These are phyloP conservation scores for Penicillium pulvis DNA, from an alignment of 495 filamentous ascomycete genomes.

Conservation along the genomic window DNA sequence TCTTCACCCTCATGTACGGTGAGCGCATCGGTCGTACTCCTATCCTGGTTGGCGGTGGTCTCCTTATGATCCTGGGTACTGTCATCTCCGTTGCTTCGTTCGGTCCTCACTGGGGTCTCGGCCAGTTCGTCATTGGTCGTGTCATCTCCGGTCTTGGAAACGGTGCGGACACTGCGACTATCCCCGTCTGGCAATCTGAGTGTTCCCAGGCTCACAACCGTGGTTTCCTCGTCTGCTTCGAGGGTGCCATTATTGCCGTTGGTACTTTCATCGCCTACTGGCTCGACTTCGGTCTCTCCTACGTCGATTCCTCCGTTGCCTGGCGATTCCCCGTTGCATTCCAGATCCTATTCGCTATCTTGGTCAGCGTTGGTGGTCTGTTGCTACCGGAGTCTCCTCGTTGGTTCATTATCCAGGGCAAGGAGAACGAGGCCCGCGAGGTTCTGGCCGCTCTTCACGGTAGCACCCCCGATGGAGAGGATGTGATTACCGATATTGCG, in stretches of 20 bases:
- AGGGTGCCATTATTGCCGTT: constrained; percentile 77
- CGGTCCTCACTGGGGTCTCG: constrained; percentile 43
- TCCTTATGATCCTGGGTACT: constrained; percentile 74
- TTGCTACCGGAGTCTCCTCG: constrained; percentile 76
- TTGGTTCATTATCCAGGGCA: constrained; percentile 68
- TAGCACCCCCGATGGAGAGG: constrained; percentile 29
- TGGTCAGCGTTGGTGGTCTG: constrained; percentile 57
- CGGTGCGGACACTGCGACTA: constrained; percentile 73
- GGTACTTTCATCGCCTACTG: constrained; percentile 79
- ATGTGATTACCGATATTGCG: constrained; percentile 46
- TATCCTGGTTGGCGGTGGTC: constrained; percentile 60
- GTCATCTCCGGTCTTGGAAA: constrained; percentile 74
- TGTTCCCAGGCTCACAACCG: constrained; percentile 72
- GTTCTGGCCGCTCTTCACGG: constrained; percentile 62
- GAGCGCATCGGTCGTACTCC: constrained; percentile 69
- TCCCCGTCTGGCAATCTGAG: constrained; percentile 78
- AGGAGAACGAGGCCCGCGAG: constrained; percentile 59
- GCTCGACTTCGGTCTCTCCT: constrained; percentile 78
- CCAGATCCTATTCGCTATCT: constrained; percentile 71
- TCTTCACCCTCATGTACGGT: constrained; percentile 68
- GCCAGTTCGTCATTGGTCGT: constrained; percentile 74
- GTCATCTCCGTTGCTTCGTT: constrained; percentile 65
- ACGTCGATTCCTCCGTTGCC: constrained; percentile 39
- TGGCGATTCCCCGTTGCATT: constrained; percentile 79
- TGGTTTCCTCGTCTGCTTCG: constrained; percentile 79